Conservation (phyloP, 1,284 basidiomycete genomes). For the Wallemia hederae region DNA sequence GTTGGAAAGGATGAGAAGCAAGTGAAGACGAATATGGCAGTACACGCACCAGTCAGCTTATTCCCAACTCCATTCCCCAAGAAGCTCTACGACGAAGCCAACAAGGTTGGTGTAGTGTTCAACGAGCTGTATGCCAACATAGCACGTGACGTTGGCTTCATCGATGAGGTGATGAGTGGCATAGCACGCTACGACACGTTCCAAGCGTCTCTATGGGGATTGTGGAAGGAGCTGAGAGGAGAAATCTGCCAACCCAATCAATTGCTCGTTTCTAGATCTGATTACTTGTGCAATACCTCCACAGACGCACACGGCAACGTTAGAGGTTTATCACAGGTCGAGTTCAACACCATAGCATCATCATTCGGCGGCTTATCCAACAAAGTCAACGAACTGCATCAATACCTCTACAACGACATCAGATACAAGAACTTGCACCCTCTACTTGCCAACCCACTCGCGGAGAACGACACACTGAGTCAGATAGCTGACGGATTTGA, state of each 20-base stretch:
- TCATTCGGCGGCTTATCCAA: constrained; percentile 67
- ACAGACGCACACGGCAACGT: constrained; percentile 21
- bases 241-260: constrained; percentile 32
- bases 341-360: constrained; percentile 89
- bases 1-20: background rate
- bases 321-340: constrained; percentile 44
- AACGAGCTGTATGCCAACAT: constrained; percentile 63
- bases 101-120: constrained; percentile 41
- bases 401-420: constrained; percentile 18
- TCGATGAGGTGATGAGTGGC: constrained; percentile 48
- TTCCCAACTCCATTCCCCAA: constrained; percentile 67
- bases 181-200: constrained; percentile 66
- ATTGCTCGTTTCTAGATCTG: constrained; percentile 78
- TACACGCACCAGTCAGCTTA: constrained; percentile 66
- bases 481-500: constrained; percentile 48
- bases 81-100: constrained; percentile 34
- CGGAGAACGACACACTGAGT: constrained; percentile 38
- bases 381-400: constrained; percentile 41
- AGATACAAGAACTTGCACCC: constrained; percentile 11
- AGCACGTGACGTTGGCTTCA: constrained; percentile 45
- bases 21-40: constrained; percentile 29
- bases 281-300: constrained; percentile 54
- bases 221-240: constrained; percentile 46
- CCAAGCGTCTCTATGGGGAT: constrained; percentile 51
- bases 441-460: constrained; percentile 31